Percentiles rank a stretch among this genome's conserved stretches.
phyloP scores from a whole-genome alignment of 2,329 filamentous ascomycete genomes.

The Metarhizium anisopliae region DNA sequence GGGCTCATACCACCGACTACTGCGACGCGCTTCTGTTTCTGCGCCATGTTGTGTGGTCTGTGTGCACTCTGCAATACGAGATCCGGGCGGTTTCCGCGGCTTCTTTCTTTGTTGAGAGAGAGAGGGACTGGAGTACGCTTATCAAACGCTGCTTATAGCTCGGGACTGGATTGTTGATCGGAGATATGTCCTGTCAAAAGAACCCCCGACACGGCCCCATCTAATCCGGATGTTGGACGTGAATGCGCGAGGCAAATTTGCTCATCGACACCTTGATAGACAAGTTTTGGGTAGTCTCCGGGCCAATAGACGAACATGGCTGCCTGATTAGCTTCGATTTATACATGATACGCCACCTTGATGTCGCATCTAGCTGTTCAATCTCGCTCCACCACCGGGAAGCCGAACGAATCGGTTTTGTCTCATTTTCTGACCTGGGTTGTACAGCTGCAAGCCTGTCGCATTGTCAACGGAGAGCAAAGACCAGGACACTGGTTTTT shows the following conservation, averaged over 20 bases:
- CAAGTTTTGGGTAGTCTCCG: background rate
- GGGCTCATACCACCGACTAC: conserved; percentile 7
- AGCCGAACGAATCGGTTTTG: background rate
- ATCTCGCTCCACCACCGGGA: background rate
- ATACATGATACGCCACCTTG: background rate
- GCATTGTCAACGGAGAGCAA: too few relatives aligned
- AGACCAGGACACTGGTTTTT: too few relatives aligned
- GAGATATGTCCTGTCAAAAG: too few relatives aligned
- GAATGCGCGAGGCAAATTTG: background rate
- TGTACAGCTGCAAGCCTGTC: too few relatives aligned
- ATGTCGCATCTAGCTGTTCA: background rate
- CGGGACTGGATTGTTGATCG: too few relatives aligned
- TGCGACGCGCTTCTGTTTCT: conserved; percentile 6
- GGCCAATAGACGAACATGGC: background rate
- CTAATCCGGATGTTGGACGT: background rate
- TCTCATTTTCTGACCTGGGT: background rate
- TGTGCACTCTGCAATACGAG: background rate
- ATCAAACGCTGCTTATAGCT: background rate
- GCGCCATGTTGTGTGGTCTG: background rate
- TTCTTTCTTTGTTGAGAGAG: background rate
- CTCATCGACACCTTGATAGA: background rate
- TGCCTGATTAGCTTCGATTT: background rate
- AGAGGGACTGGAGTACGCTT: background rate
- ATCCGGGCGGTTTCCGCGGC: background rate
- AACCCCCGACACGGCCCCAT: too few relatives aligned